Evolutionary conservation across 257 asterid species (phyloP).

Genomic region (Lycium barbarum): DNA sequence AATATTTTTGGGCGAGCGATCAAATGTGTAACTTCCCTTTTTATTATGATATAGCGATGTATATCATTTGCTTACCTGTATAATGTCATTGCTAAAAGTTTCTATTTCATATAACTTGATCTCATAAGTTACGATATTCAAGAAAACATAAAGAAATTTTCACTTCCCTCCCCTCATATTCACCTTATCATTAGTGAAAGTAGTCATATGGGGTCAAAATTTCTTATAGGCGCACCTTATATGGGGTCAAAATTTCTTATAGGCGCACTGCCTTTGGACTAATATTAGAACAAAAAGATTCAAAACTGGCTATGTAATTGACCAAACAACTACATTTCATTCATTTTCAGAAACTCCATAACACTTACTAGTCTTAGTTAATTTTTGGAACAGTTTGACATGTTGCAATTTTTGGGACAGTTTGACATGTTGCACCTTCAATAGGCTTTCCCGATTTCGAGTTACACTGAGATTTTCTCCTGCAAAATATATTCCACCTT

Average conservation of each 20-base stretch:
- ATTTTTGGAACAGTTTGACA: slow-evolving; percentile 19
- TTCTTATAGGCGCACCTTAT: too few species aligned
- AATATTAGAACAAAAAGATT: not conserved
- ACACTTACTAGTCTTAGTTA: not conserved
- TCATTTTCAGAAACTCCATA: not conserved
- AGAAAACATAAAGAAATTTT: not conserved
- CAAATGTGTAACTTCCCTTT: not conserved
- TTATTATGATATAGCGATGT: not conserved
- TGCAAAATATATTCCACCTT: slow-evolving; percentile 79
- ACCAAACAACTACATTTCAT: not conserved
- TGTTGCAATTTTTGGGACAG: slow-evolving; percentile 27
- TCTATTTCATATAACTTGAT: too few species aligned
- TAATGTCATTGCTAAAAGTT: not conserved
- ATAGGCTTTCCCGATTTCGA: slow-evolving; percentile 36
- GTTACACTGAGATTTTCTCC: slow-evolving; percentile 55
- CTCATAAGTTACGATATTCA: not conserved
- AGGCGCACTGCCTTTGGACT: too few species aligned
- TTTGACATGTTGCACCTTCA: slow-evolving; percentile 30
- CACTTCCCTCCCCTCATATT: not conserved
- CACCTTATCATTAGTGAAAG: too few species aligned
- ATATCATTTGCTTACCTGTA: not conserved
- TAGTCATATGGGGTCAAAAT: too few species aligned
- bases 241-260: too few species aligned
- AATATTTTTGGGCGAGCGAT: too few species aligned
- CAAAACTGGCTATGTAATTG: not conserved